Evolutionary conservation across 352 stramenopile genomes (phyloP).

Genomic region (Pythium biforme): DNA sequence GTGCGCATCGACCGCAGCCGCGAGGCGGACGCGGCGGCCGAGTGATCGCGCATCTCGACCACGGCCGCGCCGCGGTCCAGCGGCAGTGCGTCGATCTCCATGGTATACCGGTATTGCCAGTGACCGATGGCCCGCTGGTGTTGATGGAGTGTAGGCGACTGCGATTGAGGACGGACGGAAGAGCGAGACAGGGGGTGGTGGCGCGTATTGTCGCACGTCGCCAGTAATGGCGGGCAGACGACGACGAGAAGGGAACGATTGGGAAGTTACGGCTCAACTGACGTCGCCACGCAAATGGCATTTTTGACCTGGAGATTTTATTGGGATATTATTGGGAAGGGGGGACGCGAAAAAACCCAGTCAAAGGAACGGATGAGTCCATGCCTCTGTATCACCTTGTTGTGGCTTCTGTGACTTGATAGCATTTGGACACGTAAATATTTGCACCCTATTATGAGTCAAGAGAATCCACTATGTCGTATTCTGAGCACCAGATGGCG

Average conservation of each 20-base stretch:
- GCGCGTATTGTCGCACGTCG: background rate
- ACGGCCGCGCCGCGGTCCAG: slow-evolving; percentile 33
- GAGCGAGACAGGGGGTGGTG: background rate
- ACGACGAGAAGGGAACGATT: background rate
- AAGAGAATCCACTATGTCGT: no score
- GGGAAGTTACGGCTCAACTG: slow-evolving; percentile 1
- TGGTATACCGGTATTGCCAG: background rate
- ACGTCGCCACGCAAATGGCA: background rate
- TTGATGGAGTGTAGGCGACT: no score
- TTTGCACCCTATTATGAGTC: background rate
- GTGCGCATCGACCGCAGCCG: slow-evolving; percentile 28
- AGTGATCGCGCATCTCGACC: slow-evolving; percentile 39
- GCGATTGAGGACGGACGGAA: no score
- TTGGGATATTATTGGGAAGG: no score
- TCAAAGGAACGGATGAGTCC: no score
- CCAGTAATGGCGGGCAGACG: background rate
- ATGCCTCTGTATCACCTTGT: no score
- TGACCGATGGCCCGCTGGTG: no score
- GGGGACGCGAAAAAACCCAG: no score
- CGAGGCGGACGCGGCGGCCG: background rate
- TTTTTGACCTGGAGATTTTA: no score
- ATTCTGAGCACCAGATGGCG: background rate
- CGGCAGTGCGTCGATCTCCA: slow-evolving; percentile 29
- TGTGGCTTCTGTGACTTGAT: no score
- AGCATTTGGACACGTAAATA: no score